These are phyloP conservation scores for Suillus decipiens DNA, from an alignment of 768 basidiomycete species.

Conservation along the genomic window DNA sequence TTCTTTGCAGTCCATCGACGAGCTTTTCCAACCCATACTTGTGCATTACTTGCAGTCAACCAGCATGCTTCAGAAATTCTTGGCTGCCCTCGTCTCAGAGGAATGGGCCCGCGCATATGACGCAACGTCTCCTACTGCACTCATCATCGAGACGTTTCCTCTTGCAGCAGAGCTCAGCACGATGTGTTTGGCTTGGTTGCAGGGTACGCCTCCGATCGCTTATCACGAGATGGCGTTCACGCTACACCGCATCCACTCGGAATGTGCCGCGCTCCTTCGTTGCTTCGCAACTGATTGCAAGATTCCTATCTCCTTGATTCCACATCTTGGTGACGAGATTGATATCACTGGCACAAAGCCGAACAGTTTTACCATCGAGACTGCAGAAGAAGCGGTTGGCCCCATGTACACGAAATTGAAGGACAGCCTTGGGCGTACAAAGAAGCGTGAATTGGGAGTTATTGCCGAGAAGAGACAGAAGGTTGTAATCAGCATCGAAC, in stretches of 20 bases:
- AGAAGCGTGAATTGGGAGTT: conserved; percentile 71
- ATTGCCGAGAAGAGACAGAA: conserved; percentile 77
- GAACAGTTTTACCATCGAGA: conserved; percentile 77
- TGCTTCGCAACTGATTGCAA: conserved; percentile 88
- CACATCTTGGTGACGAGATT: conserved; percentile 73
- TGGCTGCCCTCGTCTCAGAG: conserved; percentile 83
- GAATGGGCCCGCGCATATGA: conserved; percentile 83
- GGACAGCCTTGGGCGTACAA: conserved; percentile 70
- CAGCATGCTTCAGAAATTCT: conserved; percentile 88
- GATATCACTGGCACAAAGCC: conserved; percentile 67
- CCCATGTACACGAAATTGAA: conserved; percentile 74
- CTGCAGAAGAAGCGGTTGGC: conserved; percentile 71
- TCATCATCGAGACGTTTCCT: conserved; percentile 56
- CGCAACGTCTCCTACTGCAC: conserved; percentile 28
- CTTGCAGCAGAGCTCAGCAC: conserved; percentile 68
- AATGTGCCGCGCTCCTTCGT: conserved; percentile 79
- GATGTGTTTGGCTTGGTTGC: conserved; percentile 74
- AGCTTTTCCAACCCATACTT: conserved; percentile 75
- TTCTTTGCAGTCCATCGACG: conserved; percentile 46
- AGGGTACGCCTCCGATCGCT: conserved; percentile 69
- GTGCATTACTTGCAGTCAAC: conserved; percentile 80
- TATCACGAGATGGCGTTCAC: conserved; percentile 91
- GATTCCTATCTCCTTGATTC: conserved; percentile 76
- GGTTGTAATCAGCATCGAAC: conserved; percentile 70
- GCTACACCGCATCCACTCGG: conserved; percentile 75